Evolutionary conservation across 345 rosid species (phyloP), one percentile per base, ranked within the genome.

Genomic region (Pistacia vera): DNA sequence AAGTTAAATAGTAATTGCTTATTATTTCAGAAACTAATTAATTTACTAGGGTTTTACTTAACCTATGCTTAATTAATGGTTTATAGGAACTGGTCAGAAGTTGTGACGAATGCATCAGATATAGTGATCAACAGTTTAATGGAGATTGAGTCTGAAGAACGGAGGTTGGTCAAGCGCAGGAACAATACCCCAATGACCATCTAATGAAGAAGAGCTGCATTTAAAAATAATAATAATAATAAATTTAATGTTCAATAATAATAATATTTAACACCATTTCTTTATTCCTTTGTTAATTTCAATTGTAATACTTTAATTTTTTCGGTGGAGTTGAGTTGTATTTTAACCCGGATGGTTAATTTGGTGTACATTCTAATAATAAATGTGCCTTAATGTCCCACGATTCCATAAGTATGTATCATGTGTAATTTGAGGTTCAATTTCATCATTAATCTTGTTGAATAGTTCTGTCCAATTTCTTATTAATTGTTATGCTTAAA

Each of bases 51-150:
- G 51, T 66, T 66, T 66, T 22, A 5, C 9, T 2, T 48, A 13
- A 38, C 20, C 5, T 54, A 16, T 3, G 18, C 12, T 28, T 11
- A 18, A 22, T 36, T 3, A 8, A 60, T 77, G 36, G 22, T 16
- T 38, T 52, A 14, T 68, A 92, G 97, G 87, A 88, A 90, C 60
- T 82, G 83, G 84, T 84, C 89, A 7, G 93, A 92, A 14, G 89
- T 92, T 57, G 90, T 88, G 52, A 88, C 90, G 64, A 70, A 38
- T 64, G 83, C 97, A 44, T 78, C 93, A 1, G 93, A 92, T 60
- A 86, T 83, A 73, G 83, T 92, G 22, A 89, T 92, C 14, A 72
- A 82, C 35, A 89, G 87, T 60, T 78, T 92, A 60, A 69, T 78
- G 46, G 94, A 92, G 81, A 78, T 92, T 55, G 88, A 89, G 63